These are phyloP conservation scores for Cladosporium sp. DNA, from an alignment of 2,329 filamentous ascomycete genomes.

Conservation along the genomic window DNA sequence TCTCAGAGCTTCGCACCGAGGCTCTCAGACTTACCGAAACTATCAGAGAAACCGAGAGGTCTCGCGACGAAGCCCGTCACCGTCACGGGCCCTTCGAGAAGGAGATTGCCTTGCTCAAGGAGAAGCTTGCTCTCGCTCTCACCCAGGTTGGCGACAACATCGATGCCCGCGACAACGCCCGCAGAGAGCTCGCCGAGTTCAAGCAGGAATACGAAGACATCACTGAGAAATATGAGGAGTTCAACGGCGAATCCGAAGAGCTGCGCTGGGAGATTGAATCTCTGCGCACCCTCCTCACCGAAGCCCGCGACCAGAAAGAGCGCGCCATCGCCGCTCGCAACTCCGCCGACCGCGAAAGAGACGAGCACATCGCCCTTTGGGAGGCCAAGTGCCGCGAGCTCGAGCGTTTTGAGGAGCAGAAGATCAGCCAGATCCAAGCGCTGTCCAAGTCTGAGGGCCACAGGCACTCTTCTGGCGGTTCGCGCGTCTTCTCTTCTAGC, in stretches of 20 bases:
- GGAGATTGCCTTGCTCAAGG: constrained; percentile 24
- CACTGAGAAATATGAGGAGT: constrained; percentile 25
- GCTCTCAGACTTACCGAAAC: constrained; percentile 21
- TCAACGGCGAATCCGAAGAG: constrained; percentile 25
- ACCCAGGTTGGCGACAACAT: constrained; percentile 21
- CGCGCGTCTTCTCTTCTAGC: background rate
- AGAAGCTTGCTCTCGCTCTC: constrained; percentile 22
- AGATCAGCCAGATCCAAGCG: constrained; percentile 1
- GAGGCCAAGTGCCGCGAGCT: constrained; percentile 26
- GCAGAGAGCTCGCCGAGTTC: constrained; percentile 23
- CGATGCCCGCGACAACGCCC: constrained; percentile 22
- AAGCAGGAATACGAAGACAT: constrained; percentile 25
- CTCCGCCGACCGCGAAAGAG: constrained; percentile 24
- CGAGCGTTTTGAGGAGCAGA: constrained; percentile 22
- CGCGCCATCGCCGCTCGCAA: constrained; percentile 26
- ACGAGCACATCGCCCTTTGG: constrained; percentile 22
- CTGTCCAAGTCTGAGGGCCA: background rate
- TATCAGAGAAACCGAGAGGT: constrained; percentile 24
- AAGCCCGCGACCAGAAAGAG: constrained; percentile 29
- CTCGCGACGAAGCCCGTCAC: constrained; percentile 25
- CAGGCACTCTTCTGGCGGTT: background rate
- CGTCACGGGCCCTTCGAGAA: constrained; percentile 20
- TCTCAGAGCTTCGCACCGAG: constrained; percentile 19
- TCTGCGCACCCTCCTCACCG: constrained; percentile 24
- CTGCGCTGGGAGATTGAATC: constrained; percentile 28